Evolutionary conservation across 208 protist species (phyloP), one percentile per base, ranked within the genome.

Genomic region (Pavlovales sp.): DNA sequence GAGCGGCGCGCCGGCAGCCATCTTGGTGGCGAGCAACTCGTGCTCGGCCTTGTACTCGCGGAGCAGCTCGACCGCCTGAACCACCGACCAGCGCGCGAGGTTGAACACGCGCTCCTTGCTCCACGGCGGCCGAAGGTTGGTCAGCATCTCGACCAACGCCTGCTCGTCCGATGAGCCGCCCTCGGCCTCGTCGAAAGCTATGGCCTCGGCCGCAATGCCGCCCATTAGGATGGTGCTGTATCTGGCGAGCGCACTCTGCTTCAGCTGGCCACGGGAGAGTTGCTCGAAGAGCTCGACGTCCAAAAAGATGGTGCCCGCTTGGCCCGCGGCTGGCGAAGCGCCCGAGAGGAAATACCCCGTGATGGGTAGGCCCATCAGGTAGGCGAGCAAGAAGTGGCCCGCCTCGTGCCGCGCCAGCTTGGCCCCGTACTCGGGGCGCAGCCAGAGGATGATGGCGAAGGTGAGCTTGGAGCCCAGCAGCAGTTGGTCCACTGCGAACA

Each of bases 241-340:
- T 5, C 82, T 44, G 11, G 66, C 82, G 66, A 86, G 18, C 28
- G 57, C 18, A 1, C 8, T 28, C 11, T 38, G 44, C 1, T 18
- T 4, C 28, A 86, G 0, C 36, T 32, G 2, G 2, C 82, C 82
- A 0, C 20, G 18, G 2, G 20, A 11, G 47, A 86, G 26, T 57
- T 20, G 41, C 36, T 86, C 57, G 5, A 7, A 26, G 26, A 86
- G 57, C 22, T 36, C 40, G 26, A 46, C 36, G 57, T 86, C 82
- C 36, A 86, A 77, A 38, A 86, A 86, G 47, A 86, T 37, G 8
- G 82, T 86, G 57, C 82, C 82, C 14, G 82, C 82, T 4, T 26
- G 41, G 22, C 82, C 82, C 18, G 1, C 28, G 82, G 67, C 1
- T 2, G 26, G 57, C 1, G 11, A 11, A 32, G 38, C 36, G 22